These are phyloP conservation scores for Tausonia pullulans DNA, from an alignment of 1,284 basidiomycete genomes.

Conservation along the genomic window DNA sequence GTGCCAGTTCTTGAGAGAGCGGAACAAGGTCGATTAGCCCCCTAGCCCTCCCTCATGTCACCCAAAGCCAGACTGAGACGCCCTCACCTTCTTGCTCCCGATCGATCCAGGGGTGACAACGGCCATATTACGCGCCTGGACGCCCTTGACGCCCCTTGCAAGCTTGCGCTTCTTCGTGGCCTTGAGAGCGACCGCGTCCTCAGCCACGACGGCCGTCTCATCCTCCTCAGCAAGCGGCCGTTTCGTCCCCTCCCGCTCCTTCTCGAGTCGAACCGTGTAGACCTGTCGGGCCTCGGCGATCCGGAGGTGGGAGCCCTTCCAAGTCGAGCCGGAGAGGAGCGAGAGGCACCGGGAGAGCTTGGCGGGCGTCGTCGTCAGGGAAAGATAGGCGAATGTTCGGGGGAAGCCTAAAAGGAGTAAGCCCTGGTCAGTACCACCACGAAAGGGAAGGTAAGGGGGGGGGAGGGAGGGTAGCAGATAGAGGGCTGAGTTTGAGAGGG, in stretches of 20 bases:
- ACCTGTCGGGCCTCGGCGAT: slow-evolving; percentile 12
- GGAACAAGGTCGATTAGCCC: neutral
- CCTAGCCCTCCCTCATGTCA: neutral
- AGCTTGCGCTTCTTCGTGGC: slow-evolving; percentile 11
- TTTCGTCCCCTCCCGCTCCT: slow-evolving; percentile 4
- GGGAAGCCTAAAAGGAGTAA: slow-evolving; percentile 1
- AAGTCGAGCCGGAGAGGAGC: slow-evolving; percentile 14
- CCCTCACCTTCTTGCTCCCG: slow-evolving; percentile 6
- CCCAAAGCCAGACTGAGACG: neutral
- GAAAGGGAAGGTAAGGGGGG: neutral
- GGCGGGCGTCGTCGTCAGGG: slow-evolving; percentile 4
- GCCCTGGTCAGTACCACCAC: too few relatives aligned
- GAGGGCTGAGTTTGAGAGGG: neutral
- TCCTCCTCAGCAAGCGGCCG: slow-evolving; percentile 1
- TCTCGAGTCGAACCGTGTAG: neutral
- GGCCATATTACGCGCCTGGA: slow-evolving; percentile 12
- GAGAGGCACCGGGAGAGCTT: slow-evolving; percentile 11
- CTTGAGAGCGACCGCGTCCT: neutral
- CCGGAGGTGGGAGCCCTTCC: slow-evolving; percentile 13
- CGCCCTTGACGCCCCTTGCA: slow-evolving; percentile 11
- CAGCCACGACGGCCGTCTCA: neutral
- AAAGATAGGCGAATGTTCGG: slow-evolving; percentile 14
- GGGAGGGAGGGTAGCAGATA: neutral
- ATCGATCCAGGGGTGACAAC: neutral
- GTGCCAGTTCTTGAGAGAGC: slow-evolving; percentile 12